Base-by-base conservation (phyloP, 2,329 filamentous ascomycete species). In the Pestalotiopsis sp. region DNA sequence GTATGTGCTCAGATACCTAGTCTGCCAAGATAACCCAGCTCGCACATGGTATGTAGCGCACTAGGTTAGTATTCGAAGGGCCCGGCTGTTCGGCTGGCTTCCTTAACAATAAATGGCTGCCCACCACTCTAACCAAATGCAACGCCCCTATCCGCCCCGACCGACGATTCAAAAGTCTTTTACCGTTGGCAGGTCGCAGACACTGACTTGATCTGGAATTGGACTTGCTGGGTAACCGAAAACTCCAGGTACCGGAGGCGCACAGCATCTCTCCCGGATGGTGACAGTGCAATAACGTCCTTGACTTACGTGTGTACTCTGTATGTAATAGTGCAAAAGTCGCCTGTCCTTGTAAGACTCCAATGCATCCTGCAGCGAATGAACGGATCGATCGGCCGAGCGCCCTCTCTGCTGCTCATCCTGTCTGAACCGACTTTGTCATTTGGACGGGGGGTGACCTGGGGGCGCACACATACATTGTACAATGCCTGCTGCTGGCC, bases 381-480 rank as follows among this genome's bases (percentile, higher is more conserved):
- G 45, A 52, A 62, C 36, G 59, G 59, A 62, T 62, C 27, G n/a
- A 62, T 36, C 59, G 36, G 59, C 59, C 59, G 59, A 62, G 31
- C 59, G 36, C 36, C 13, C 11, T 36, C 27, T 62, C 25, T 36
- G 27, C 59, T 62, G 27, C n/a, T 25, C 20, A 58, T 25, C 7
- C 31, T 36, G 31, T 36, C 45, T 52, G 17, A 52, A 52, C 23
- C 45, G 45, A 52, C 17, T n/a, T 9, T 52, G 45, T 52, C 45
- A 52, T 52, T 52, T 52, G 45, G 20, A 17, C 17, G 20, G 17
- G 20, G 20, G 14, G n/a, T 52, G 45, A 23, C 45, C 45, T 52
- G 45, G 45, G 14, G 38, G 31, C 7, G 31, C 31, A 36, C 31
- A 36, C 31, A 36, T 36, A 36, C 31, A 36, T n/a, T n/a, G n/a